Percentiles rank a stretch among this genome's conserved stretches.
Conservation (phyloP, 1,139 yeast genomes). For the Candida sanyaensis region DNA sequence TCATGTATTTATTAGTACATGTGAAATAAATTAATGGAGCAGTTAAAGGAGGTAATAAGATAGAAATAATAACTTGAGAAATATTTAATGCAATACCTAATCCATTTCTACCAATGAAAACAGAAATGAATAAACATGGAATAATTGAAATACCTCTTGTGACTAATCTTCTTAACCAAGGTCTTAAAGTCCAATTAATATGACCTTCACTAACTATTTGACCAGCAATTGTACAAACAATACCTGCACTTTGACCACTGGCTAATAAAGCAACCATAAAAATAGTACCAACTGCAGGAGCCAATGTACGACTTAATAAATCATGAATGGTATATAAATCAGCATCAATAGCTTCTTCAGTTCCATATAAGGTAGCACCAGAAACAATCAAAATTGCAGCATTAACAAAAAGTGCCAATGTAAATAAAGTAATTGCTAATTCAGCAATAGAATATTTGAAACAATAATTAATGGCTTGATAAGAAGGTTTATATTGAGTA, state of each 20-base stretch:
- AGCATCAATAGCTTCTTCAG: conserved; percentile 68
- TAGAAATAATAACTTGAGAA: conserved; percentile 73
- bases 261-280: conserved; percentile 75
- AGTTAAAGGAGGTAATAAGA: conserved; percentile 70
- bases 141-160: conserved; percentile 72
- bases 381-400: conserved; percentile 76
- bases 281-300: conserved; percentile 75
- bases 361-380: conserved; percentile 69
- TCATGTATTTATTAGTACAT: conserved; percentile 63
- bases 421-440: conserved; percentile 62
- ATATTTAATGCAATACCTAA: conserved; percentile 66
- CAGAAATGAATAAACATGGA: conserved; percentile 68
- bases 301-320: conserved; percentile 54
- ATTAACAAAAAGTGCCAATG: conserved; percentile 78
- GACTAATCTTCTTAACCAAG: conserved; percentile 74
- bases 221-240: conserved; percentile 86
- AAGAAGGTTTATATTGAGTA: conserved; percentile 60
- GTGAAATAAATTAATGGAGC: conserved; percentile 82
- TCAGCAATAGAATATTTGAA: conserved; percentile 69
- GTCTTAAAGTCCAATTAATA: conserved; percentile 69
- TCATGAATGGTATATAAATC: conserved; percentile 72
- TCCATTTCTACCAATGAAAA: conserved; percentile 66
- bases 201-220: conserved; percentile 86
- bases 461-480: conserved; percentile 63
- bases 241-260: conserved; percentile 83